phyloP scores from a whole-genome alignment of 306 rosid species.

The Sindora glabra region DNA sequence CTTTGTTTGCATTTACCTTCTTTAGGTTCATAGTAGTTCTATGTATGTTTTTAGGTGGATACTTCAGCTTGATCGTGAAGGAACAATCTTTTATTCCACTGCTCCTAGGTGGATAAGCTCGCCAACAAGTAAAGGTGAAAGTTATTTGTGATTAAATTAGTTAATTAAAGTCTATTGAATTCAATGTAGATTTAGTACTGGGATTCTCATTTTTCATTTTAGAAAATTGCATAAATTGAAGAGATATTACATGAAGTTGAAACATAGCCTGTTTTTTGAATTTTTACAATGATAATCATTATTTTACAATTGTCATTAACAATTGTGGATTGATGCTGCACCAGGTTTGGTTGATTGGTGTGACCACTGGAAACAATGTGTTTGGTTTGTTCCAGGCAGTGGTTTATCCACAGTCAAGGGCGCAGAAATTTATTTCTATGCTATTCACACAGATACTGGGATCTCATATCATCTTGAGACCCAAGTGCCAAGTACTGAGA shows the following conservation, averaged over 20 bases:
- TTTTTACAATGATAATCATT: background rate
- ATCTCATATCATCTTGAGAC: constrained; percentile 51
- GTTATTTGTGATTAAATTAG: constrained; percentile 7
- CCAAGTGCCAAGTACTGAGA: constrained; percentile 25
- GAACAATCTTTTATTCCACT: constrained; percentile 77
- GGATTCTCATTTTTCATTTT: constrained; percentile 4
- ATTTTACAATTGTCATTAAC: constrained; percentile 1
- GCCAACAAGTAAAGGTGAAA: constrained; percentile 36
- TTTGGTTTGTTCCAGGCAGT: constrained; percentile 85
- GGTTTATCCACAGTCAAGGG: constrained; percentile 49
- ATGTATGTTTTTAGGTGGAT: constrained; percentile 56
- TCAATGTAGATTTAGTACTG: background rate
- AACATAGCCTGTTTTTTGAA: background rate
- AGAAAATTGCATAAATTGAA: background rate
- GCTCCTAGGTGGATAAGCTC: constrained; percentile 76
- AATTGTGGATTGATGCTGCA: constrained; percentile 20
- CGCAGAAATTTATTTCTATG: constrained; percentile 46
- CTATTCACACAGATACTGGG: constrained; percentile 57
- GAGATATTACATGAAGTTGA: background rate
- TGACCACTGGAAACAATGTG: constrained; percentile 99
- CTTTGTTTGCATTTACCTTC: background rate
- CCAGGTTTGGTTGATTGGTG: constrained; percentile 73
- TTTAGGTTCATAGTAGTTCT: background rate
- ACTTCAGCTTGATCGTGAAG: constrained; percentile 86
- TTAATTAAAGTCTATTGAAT: background rate